A percentile compares a stretch with the other conserved stretches of the same genome.
phyloP scores from a whole-genome alignment of 106 monocot genomes.

The Dendrobium catenatum region DNA sequence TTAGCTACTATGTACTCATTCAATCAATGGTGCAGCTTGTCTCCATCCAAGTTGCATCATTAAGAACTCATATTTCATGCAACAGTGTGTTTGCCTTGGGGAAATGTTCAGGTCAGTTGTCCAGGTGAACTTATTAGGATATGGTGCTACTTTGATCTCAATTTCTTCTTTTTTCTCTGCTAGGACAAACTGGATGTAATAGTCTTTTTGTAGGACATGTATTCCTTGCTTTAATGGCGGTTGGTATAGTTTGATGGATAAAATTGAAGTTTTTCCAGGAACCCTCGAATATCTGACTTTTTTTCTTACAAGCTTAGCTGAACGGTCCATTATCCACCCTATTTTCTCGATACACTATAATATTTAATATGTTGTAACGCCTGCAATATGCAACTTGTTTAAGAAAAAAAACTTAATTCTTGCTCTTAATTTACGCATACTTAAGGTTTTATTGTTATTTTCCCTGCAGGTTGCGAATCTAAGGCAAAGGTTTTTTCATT shows the following conservation, averaged over 20 bases:
- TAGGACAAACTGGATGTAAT: background rate
- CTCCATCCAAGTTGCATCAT: background rate
- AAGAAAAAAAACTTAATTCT: background rate
- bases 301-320: background rate
- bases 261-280: background rate
- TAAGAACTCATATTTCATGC: background rate
- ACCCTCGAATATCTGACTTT: background rate
- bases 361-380: background rate
- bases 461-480: constrained; percentile 65
- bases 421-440: background rate
- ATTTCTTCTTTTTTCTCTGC: background rate
- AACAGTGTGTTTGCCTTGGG: background rate
- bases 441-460: constrained; percentile 5
- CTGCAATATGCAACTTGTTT: background rate
- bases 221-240: background rate
- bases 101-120: background rate
- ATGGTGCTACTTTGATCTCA: background rate
- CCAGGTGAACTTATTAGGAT: background rate
- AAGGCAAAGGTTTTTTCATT: constrained; percentile 82
- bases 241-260: background rate
- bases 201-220: background rate
- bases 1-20: background rate
- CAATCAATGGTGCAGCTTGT: background rate
- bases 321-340: background rate
- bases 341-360: background rate